A percentile compares a stretch with the other conserved stretches of the same genome.
Conservation (phyloP, 2,329 filamentous ascomycete genomes). For the Cladosporium sp. region DNA sequence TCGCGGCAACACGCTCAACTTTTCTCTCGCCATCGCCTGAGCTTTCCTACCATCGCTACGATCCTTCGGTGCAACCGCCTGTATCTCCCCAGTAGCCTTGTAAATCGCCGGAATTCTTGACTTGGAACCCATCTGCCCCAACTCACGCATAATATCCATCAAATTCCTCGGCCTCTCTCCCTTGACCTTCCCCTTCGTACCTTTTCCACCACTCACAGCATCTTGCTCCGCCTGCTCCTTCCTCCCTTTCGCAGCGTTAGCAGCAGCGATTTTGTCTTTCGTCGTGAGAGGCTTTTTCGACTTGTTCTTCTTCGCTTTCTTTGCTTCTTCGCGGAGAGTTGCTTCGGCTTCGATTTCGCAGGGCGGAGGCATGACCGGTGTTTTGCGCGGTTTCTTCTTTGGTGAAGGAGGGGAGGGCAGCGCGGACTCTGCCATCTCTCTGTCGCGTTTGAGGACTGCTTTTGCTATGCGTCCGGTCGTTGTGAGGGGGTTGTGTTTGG, state of each 20-base stretch:
- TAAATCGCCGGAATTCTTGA: background rate
- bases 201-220: background rate
- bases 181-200: background rate
- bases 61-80: background rate
- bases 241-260: background rate
- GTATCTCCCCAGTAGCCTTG: background rate
- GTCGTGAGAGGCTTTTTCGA: background rate
- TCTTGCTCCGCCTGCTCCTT: background rate
- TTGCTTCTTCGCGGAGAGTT: background rate
- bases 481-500: conserved; percentile 12
- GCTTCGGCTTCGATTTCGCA: conserved; percentile 5
- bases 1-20: conserved; percentile 3
- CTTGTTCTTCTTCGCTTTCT: background rate
- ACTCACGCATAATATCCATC: conserved; percentile 9
- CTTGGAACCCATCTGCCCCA: background rate
- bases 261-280: background rate
- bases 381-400: background rate
- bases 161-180: conserved; percentile 1
- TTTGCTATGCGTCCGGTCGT: conserved; percentile 13
- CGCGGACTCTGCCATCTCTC: background rate
- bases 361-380: background rate
- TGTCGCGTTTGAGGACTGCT: conserved; percentile 1
- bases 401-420: background rate
- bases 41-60: background rate
- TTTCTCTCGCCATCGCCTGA: background rate